Base-by-base conservation (phyloP, 2,329 filamentous ascomycete species). In the Nigrospora oryzae region DNA sequence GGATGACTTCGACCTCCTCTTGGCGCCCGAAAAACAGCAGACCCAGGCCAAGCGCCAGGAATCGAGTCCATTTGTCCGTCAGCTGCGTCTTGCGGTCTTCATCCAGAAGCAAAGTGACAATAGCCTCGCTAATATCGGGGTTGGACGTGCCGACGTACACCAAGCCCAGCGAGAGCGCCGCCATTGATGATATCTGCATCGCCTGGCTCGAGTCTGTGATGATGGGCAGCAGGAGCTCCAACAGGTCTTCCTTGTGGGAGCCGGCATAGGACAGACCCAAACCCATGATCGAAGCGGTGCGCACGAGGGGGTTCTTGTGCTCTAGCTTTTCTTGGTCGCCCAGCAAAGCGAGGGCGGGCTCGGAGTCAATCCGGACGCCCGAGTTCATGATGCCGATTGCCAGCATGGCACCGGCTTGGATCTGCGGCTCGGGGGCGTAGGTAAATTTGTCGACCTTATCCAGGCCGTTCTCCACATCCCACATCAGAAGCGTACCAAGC, bases 11-110 rank as follows among this genome's bases (percentile, higher is more conserved):
- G n/a, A 97, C 93, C 64, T 97, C 91, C 65, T 98, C 93, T 67
- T 98, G 93, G 52, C 89, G 84, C 35, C 93, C 93, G 56, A 98
- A 97, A 77, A 89, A 98, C 28, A 98, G 75, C 23, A 98, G 77
- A 2, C 91, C 93, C 50, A 98, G 77, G 52, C 93, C 93, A 36
- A 98, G 83, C 16, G 88, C 90, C 71, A 98, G 85, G 70, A 98
- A 98, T 15, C 93, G 83, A 31, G 90, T 93, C 93, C 93, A 98
- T 69, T 97, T 98, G 68, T 97, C 89, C 55, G 94, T 96, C 49
- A 98, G 73, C 63, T 95, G 90, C 58, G 79, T 84, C 67, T 86
- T 85, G 46, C 90, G 82, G 48, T 97, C 91, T 47, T 97, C 91
- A 54, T 98, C 93, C 66, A 98, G 80, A 55, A 98, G 74, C 1